Evolutionary conservation across 2,329 filamentous ascomycete genomes (phyloP).

Genomic region (Simplicillium sp.): DNA sequence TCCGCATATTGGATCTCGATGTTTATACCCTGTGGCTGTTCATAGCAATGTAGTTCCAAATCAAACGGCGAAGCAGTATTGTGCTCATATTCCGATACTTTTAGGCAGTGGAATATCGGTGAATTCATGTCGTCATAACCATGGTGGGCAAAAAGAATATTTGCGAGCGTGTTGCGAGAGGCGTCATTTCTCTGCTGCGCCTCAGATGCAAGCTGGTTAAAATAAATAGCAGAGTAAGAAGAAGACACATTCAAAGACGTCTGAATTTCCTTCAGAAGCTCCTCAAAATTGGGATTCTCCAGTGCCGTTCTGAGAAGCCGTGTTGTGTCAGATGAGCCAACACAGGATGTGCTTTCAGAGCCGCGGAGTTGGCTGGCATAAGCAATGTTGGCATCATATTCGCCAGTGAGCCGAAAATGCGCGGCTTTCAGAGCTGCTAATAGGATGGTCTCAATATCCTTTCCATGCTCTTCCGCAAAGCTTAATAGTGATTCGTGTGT

Average conservation of each 20-base stretch:
- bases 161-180: too few relatives aligned
- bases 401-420: constrained; percentile 10
- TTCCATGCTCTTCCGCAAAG: constrained; percentile 4
- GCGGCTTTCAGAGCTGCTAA: constrained; percentile 7
- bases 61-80: constrained; percentile 1
- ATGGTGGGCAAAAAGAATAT: constrained; percentile 1
- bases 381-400: constrained; percentile 7
- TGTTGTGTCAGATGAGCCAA: constrained; percentile 12
- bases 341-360: constrained; percentile 4
- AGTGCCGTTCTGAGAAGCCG: constrained; percentile 8
- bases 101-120: background rate
- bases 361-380: constrained; percentile 7
- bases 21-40: background rate
- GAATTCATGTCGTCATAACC: background rate
- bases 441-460: constrained; percentile 4
- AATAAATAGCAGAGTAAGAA: constrained; percentile 8
- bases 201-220: constrained; percentile 7
- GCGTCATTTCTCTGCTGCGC: too few relatives aligned
- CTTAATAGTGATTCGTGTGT: constrained; percentile 3
- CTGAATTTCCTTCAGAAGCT: constrained; percentile 7
- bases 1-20: background rate
- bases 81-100: background rate
- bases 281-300: constrained; percentile 3
- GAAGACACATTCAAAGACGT: constrained; percentile 3
- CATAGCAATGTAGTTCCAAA: constrained; percentile 1